These are phyloP conservation scores for Aspergillus latus DNA, from an alignment of 2,329 filamentous ascomycete species.

Conservation along the genomic window DNA sequence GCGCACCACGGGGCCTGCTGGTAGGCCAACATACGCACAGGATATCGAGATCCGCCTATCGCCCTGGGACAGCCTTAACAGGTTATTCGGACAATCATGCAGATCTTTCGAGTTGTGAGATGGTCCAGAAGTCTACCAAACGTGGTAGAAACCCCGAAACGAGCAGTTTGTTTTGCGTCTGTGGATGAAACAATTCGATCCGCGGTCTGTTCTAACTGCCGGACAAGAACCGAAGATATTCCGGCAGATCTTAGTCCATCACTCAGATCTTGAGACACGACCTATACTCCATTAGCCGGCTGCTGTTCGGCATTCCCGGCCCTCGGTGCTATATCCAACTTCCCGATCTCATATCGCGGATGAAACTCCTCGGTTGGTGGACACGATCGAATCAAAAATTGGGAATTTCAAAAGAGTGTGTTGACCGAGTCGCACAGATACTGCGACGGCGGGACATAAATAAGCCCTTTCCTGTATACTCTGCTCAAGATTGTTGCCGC, in stretches of 20 bases:
- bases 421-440: background rate
- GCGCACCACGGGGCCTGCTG: no score
- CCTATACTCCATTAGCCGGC: no score
- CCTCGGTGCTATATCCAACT: background rate
- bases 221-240: background rate
- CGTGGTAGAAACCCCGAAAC: background rate
- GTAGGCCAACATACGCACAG: no score
- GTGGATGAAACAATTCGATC: background rate
- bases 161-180: background rate
- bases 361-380: background rate
- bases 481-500: background rate
- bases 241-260: background rate
- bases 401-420: background rate
- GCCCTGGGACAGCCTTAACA: no score
- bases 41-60: no score
- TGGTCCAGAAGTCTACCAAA: background rate
- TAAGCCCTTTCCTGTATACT: background rate
- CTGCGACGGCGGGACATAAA: background rate
- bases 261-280: no score
- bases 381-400: background rate
- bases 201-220: background rate
- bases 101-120: background rate
- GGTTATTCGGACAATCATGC: background rate
- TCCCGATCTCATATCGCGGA: background rate
- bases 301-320: background rate